These are phyloP conservation scores for Triticum aestivum DNA, from an alignment of 176 grass and related monocot genomes.

Conservation along the genomic window DNA sequence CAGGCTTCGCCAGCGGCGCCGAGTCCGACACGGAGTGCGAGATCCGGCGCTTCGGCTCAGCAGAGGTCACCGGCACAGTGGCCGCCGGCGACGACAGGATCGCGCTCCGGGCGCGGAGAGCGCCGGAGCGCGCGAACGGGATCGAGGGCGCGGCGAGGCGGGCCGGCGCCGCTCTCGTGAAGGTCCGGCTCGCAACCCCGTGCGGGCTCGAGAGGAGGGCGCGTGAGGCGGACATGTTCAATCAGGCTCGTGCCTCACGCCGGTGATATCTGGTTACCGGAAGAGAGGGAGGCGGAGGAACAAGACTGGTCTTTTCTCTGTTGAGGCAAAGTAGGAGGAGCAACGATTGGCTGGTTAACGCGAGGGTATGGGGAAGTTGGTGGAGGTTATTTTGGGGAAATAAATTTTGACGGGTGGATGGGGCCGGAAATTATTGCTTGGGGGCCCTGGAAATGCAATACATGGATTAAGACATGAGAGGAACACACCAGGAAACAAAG, in stretches of 20 bases:
- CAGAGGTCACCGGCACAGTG: background rate
- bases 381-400: conserved; percentile 33
- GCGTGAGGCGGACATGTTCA: conserved; percentile 50
- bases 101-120: conserved; percentile 25
- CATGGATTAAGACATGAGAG: background rate
- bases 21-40: background rate
- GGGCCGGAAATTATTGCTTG: conserved; percentile 24
- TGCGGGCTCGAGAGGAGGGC: conserved; percentile 38
- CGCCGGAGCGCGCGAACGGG: background rate
- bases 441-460: background rate
- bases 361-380: background rate
- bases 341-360: background rate
- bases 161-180: background rate
- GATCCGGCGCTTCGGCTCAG: background rate
- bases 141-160: conserved; percentile 20
- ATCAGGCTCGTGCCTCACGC: background rate
- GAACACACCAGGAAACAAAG: no score
- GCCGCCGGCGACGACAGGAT: conserved; percentile 36
- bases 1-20: conserved; percentile 35
- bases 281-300: background rate
- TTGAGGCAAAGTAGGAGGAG: background rate
- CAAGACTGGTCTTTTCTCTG: background rate
- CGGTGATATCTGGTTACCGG: background rate
- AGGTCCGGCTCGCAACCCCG: background rate
- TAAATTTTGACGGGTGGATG: background rate